Evolutionary conservation across 768 basidiomycete species (phyloP).

Genomic region (Rhizopogon vulgaris): DNA sequence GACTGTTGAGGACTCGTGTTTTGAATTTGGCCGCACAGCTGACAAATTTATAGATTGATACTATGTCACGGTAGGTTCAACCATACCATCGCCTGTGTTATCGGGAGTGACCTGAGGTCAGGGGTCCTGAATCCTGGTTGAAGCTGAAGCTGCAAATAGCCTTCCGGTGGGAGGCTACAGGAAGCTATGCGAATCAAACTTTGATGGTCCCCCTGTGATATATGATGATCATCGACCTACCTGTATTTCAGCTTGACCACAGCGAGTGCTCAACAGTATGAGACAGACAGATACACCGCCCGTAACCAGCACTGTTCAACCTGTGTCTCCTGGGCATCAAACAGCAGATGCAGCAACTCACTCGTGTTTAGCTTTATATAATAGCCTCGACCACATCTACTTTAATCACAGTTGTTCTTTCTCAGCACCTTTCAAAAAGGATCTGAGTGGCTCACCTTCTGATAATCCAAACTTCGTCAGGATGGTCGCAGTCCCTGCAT

Average conservation of each 20-base stretch:
- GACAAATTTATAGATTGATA: too few relatives aligned
- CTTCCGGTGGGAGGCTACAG: too few relatives aligned
- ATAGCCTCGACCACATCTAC: neutral
- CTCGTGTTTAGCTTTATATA: neutral
- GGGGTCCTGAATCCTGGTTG: too few relatives aligned
- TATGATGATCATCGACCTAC: neutral
- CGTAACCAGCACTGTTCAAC: slow-evolving; percentile 3
- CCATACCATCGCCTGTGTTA: too few relatives aligned
- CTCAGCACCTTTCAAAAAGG: too few relatives aligned
- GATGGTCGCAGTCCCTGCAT: slow-evolving; percentile 3
- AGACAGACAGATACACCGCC: slow-evolving; percentile 3
- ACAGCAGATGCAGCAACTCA: neutral
- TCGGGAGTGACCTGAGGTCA: too few relatives aligned
- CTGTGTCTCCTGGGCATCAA: slow-evolving; percentile 1
- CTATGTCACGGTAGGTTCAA: too few relatives aligned
- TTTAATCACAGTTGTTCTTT: neutral
- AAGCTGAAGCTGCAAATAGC: too few relatives aligned
- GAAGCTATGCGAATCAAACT: too few relatives aligned
- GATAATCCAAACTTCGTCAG: neutral
- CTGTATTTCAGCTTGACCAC: neutral
- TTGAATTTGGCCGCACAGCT: too few relatives aligned
- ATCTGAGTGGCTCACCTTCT: too few relatives aligned
- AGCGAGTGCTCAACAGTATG: neutral
- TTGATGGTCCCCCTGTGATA: neutral
- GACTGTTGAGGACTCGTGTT: too few relatives aligned